A percentile compares a stretch with the other conserved stretches of the same genome.
Conservation (phyloP, 208 protist genomes). For the Leishmania mexicana region DNA sequence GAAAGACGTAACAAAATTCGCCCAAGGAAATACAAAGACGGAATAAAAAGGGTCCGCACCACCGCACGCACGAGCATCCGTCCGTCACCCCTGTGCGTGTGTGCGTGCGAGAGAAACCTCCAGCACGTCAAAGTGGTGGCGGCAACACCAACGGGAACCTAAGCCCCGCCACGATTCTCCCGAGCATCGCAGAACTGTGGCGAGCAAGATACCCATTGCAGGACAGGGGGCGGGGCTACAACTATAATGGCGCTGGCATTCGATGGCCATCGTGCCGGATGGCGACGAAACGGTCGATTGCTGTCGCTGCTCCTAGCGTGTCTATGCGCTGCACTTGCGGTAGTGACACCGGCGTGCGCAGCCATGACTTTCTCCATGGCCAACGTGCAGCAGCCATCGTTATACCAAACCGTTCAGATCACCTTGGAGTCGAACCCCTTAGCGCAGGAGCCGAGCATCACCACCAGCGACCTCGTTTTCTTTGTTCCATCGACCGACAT, state of each 20-base stretch:
- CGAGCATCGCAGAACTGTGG: background rate
- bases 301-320: background rate
- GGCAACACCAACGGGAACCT: background rate
- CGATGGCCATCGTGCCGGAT: background rate
- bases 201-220: background rate
- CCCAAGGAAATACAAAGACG: too few species aligned
- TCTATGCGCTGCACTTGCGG: background rate
- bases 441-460: conserved; percentile 55
- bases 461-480: conserved; percentile 62
- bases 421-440: conserved; percentile 65
- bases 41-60: background rate
- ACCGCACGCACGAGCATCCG: too few species aligned
- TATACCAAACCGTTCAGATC: conserved; percentile 81
- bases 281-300: background rate
- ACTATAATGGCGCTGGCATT: conserved; percentile 1
- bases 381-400: conserved; percentile 72
- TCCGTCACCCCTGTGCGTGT: too few species aligned
- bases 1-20: background rate
- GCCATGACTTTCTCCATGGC: conserved; percentile 64
- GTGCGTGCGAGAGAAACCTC: background rate
- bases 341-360: conserved; percentile 31
- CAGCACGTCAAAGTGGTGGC: background rate
- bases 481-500: conserved; percentile 40
- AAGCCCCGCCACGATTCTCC: background rate
- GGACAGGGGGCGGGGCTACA: too few species aligned